A percentile compares a stretch with the other conserved stretches of the same genome.
Conservation (phyloP, 169 alveolate genomes). For the Plasmodium berghei region DNA sequence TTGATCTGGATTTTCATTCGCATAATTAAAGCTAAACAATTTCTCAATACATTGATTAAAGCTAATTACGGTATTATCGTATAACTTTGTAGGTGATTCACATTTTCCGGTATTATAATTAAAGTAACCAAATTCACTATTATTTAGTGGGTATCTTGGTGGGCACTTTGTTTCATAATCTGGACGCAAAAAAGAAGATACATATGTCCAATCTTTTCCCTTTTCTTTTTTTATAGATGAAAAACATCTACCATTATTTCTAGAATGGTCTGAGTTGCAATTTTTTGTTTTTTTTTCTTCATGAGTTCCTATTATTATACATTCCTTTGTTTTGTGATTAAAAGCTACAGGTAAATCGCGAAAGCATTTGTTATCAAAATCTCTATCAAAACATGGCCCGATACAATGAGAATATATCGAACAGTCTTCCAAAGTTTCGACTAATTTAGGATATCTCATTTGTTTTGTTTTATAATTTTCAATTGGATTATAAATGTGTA, state of each 20-base stretch:
- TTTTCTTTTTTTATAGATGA: slow-evolving; percentile 30
- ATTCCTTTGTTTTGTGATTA: slow-evolving; percentile 55
- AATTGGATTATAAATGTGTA: slow-evolving; percentile 18
- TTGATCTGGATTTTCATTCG: background rate
- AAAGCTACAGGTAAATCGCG: slow-evolving; percentile 57
- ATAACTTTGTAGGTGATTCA: slow-evolving; percentile 7
- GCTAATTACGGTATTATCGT: background rate
- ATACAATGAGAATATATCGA: slow-evolving; percentile 67
- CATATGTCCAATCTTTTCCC: slow-evolving; percentile 71
- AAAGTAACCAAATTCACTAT: slow-evolving; percentile 60
- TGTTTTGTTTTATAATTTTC: slow-evolving; percentile 45
- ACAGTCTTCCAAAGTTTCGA: slow-evolving; percentile 45
- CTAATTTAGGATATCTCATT: slow-evolving; percentile 33
- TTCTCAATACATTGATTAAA: slow-evolving; percentile 47
- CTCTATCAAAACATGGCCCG: slow-evolving; percentile 67
- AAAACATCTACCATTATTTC: slow-evolving; percentile 36
- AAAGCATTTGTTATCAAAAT: slow-evolving; percentile 60
- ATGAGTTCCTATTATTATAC: slow-evolving; percentile 59
- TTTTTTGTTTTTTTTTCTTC: slow-evolving; percentile 33
- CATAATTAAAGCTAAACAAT: slow-evolving; percentile 31
- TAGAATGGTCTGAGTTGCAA: slow-evolving; percentile 14
- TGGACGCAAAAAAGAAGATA: slow-evolving; percentile 64
- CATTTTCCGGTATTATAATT: slow-evolving; percentile 48
- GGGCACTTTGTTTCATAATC: slow-evolving; percentile 65
- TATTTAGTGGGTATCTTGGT: slow-evolving; percentile 62